A percentile compares a stretch with the other conserved stretches of the same genome.
Evolutionary conservation across 495 filamentous ascomycete genomes (phyloP).

Genomic region (Talaromyces stipitatus): DNA sequence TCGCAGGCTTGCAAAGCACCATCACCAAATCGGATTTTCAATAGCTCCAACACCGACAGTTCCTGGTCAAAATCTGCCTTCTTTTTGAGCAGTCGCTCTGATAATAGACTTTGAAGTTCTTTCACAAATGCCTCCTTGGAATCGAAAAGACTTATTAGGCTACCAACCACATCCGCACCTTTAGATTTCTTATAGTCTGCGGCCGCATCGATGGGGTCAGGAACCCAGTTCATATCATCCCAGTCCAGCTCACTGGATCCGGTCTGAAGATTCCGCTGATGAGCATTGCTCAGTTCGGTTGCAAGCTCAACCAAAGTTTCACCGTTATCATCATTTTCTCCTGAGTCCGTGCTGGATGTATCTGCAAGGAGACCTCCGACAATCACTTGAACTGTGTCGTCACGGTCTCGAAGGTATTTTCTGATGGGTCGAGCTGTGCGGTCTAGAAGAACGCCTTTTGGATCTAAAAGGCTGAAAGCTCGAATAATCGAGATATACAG

Average conservation of each 20-base stretch:
- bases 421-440: conserved; percentile 78
- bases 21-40: conserved; percentile 86
- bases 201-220: conserved; percentile 86
- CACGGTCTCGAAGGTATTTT: conserved; percentile 82
- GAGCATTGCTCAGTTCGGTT: conserved; percentile 57
- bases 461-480: conserved; percentile 80
- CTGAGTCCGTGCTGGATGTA: conserved; percentile 39
- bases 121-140: conserved; percentile 85
- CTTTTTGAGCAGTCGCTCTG: conserved; percentile 70
- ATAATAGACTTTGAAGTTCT: conserved; percentile 80
- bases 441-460: conserved; percentile 83
- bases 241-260: conserved; percentile 70
- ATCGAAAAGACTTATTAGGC: conserved; percentile 78
- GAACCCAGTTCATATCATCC: conserved; percentile 86
- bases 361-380: conserved; percentile 78
- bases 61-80: conserved; percentile 68
- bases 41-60: conserved; percentile 69
- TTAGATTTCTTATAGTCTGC: conserved; percentile 87
- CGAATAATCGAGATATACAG: conserved; percentile 90
- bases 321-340: conserved; percentile 16
- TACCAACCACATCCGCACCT: conserved; percentile 84
- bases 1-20: conserved; percentile 80
- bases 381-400: conserved; percentile 84
- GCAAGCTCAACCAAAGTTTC: conserved; percentile 69
- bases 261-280: conserved; percentile 37